Evolutionary conservation across 768 basidiomycete genomes (phyloP), one percentile per base, ranked within the genome.

Genomic region (Scleroderma citrinum): DNA sequence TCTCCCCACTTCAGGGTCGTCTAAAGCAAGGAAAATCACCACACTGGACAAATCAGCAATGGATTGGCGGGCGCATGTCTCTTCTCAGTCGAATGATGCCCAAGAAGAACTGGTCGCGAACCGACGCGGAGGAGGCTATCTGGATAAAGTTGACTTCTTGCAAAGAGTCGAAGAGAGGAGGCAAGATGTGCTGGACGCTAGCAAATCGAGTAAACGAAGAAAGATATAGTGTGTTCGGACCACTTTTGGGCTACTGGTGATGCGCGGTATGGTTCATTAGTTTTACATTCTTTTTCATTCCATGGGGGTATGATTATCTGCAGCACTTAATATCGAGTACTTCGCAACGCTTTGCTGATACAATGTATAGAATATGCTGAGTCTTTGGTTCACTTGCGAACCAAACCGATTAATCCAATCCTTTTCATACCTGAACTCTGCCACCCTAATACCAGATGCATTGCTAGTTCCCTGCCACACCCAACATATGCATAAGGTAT

Each of bases 41-140:
- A 92, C 88, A 21, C 72, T 93, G 13, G 88, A 91, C 53, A 92
- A 92, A 63, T 89, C 87, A 0, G 81, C 85, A 12, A 81, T 93
- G 78, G 91, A 93, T 61, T 93, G 91, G 91, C 74, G 75, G 24
- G 66, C 78, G 1, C 88, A 92, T 56, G 65, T 89, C 13, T 65
- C 73, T 17, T 52, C 74, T 0, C 66, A 75, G 44, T 58, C 65
- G 21, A 59, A 63, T 17, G 76, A 71, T 3, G 59, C 83, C 8
- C 76, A 79, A 51, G 83, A 89, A 55, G 85, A 88, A 52, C 73
- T 93, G n/a, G 80, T 85, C 43, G 78, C 79, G 3, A 84, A 90
- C 51, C 71, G 83, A 41, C 76, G 83, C 36, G 78, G 82, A 0
- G 88, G 86, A 8, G 87, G 90, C 0, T 93, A 87, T 65, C 69